Conservation (phyloP, 2,329 filamentous ascomycete genomes). For the Penicillium brevicompactum region DNA sequence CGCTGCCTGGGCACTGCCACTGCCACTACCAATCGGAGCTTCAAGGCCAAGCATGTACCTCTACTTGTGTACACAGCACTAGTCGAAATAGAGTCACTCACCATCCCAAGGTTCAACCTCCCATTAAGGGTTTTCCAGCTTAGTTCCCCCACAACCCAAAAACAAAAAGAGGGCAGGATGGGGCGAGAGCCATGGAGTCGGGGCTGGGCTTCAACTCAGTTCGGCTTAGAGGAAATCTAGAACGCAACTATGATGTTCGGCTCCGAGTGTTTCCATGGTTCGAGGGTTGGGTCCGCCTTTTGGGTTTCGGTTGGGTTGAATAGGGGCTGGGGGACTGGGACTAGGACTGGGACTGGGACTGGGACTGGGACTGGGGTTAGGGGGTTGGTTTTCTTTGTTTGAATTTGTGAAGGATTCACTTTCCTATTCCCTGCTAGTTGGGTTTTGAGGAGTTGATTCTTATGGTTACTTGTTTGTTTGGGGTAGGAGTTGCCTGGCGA, state of each 20-base stretch:
- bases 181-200: not conserved
- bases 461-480: not conserved
- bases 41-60: not conserved
- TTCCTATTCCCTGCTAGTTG: not conserved
- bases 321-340: too few species aligned
- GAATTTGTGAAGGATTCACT: not conserved
- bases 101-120: too few species aligned
- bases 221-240: conserved; percentile 1
- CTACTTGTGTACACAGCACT: not conserved
- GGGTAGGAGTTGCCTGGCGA: not conserved
- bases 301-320: not conserved
- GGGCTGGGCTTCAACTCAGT: not conserved
- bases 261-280: not conserved
- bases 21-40: not conserved
- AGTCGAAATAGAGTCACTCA: not conserved
- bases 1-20: too few species aligned
- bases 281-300: not conserved
- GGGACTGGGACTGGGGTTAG: too few species aligned
- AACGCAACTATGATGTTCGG: not conserved
- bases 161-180: not conserved
- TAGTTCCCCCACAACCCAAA: not conserved
- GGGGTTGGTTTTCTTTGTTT: not conserved
- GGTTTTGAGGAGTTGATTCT: too few species aligned
- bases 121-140: too few species aligned
- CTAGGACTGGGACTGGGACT: too few species aligned